Evolutionary conservation across 441 rosid species (phyloP).

Genomic region (Manihot esculenta): DNA sequence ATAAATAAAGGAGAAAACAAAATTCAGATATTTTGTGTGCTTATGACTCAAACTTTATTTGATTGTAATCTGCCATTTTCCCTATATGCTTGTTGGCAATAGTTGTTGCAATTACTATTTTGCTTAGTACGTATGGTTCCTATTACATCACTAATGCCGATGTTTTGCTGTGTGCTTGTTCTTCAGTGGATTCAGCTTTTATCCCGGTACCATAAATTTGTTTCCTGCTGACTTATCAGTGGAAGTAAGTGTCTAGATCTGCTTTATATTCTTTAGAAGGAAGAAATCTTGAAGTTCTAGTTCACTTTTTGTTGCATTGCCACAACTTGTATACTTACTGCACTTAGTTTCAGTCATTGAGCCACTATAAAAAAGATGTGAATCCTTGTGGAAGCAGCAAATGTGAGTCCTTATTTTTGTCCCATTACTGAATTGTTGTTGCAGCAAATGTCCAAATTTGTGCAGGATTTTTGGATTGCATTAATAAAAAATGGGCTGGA

Average conservation of each 20-base stretch:
- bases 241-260: conserved; percentile 49
- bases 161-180: conserved; percentile 18
- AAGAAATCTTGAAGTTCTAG: background rate
- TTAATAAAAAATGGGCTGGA: background rate
- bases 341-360: background rate
- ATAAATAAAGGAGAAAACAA: background rate
- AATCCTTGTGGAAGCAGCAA: too few relatives aligned
- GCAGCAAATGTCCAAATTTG: too few relatives aligned
- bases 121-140: conserved; percentile 1
- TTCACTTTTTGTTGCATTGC: background rate
- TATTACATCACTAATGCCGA: conserved; percentile 10
- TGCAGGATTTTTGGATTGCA: too few relatives aligned
- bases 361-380: too few relatives aligned
- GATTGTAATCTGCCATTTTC: background rate
- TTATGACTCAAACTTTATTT: background rate
- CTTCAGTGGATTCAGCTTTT: conserved; percentile 61
- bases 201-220: conserved; percentile 58
- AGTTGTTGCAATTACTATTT: background rate
- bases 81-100: background rate
- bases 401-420: too few relatives aligned
- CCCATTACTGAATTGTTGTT: too few relatives aligned
- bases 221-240: conserved; percentile 51
- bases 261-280: background rate
- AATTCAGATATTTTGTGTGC: background rate
- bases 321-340: background rate